Conservation (phyloP, 495 filamentous ascomycete genomes). For the Xylaria cubensis region DNA sequence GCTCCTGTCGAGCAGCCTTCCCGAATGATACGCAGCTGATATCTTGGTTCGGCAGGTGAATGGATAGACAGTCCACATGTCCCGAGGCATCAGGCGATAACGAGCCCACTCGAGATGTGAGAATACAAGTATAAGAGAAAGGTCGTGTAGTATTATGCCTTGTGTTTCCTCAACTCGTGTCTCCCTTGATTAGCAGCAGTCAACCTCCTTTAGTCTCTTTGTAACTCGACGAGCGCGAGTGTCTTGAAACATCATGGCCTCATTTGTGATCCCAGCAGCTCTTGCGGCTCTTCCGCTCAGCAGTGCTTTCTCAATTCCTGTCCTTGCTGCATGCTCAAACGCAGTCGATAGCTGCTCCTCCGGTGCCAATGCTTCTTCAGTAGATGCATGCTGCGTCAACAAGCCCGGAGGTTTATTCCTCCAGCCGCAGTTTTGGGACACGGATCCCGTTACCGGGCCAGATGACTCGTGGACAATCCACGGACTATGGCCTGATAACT, state of each 20-base stretch:
- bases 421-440: conserved; percentile 87
- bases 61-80: background rate
- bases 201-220: conserved; percentile 8
- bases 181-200: background rate
- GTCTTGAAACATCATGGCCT: conserved; percentile 8
- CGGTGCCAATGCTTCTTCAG: conserved; percentile 18
- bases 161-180: background rate
- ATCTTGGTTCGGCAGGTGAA: conserved; percentile 25
- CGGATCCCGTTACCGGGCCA: conserved; percentile 70
- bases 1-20: background rate
- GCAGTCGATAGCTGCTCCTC: conserved; percentile 27
- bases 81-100: background rate
- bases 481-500: conserved; percentile 83
- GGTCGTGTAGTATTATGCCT: background rate
- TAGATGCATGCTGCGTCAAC: conserved; percentile 78
- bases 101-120: background rate
- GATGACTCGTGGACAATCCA: conserved; percentile 83
- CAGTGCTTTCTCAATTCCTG: background rate
- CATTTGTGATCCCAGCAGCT: conserved; percentile 14
- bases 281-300: conserved; percentile 19
- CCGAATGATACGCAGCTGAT: background rate
- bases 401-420: conserved; percentile 75
- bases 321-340: conserved; percentile 9
- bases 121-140: conserved; percentile 16
- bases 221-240: background rate